These are phyloP conservation scores for Tirmania nivea DNA, from an alignment of 495 filamentous ascomycete genomes.

Conservation along the genomic window DNA sequence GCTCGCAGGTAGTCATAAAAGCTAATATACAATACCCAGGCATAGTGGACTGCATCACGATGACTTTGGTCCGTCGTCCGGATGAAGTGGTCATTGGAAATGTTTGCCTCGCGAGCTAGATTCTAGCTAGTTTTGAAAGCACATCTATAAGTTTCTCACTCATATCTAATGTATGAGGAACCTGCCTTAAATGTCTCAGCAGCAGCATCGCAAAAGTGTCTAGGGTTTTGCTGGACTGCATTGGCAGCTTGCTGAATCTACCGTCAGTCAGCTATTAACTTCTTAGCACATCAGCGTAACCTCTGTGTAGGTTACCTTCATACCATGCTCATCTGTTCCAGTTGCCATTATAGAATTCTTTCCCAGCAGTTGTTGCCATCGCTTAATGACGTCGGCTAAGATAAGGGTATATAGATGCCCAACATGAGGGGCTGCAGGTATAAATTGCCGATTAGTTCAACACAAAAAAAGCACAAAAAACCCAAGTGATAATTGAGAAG, in stretches of 20 bases:
- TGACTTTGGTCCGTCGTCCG: conserved; percentile 73
- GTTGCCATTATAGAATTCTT: conserved; percentile 52
- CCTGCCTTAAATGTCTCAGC: conserved; percentile 37
- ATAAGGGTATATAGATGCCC: conserved; percentile 90
- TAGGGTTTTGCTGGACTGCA: conserved; percentile 31
- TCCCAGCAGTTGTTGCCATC: conserved; percentile 68
- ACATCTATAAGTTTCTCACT: no score
- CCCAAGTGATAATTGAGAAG: background rate
- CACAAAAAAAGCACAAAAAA: background rate
- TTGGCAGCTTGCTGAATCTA: conserved; percentile 81
- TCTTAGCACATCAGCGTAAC: no score
- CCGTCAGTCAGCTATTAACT: conserved; percentile 43
- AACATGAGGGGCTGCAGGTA: conserved; percentile 55
- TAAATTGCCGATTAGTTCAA: conserved; percentile 10
- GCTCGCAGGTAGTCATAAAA: background rate
- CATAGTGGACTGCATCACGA: conserved; percentile 66
- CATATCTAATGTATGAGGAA: no score
- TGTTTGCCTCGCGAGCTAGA: conserved; percentile 42
- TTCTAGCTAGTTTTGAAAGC: conserved; percentile 19
- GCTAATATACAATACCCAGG: conserved; percentile 40
- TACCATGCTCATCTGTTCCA: conserved; percentile 94
- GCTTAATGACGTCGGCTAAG: conserved; percentile 71
- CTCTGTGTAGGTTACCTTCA: conserved; percentile 50
- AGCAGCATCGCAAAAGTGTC: conserved; percentile 36
- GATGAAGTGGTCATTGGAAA: conserved; percentile 68